Evolutionary conservation across 2,329 filamentous ascomycete genomes (phyloP), one percentile per base, ranked within the genome.

Genomic region (Calonectria pseudoreteaudii): DNA sequence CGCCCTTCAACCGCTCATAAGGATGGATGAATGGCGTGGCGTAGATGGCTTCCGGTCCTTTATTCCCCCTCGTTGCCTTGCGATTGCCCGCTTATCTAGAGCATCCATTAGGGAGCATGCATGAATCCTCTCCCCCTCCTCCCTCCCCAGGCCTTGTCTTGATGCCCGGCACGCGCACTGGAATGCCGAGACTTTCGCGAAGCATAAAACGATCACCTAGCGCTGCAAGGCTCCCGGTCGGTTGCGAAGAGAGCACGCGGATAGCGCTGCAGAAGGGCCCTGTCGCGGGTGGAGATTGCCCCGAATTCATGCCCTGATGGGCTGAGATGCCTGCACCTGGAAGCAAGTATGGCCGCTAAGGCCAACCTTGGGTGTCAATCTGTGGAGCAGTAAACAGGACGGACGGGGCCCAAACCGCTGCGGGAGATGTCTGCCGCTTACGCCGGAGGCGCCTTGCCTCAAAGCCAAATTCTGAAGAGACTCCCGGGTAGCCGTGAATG

Each of bases 191-290:
- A 38, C 31, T 60, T 38, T 36, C n/a, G 20, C 38, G 31, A 34
- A 60, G 56, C 56, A 36, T 60, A 36, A 60, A 60, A 36, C 34
- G 60, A 64, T 64, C 36, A 64, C 38, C 60, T 64, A 47, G 36
- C 36, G 60, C 60, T 64, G 26, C 60, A 64, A 47, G 60, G 60
- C 60, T 64, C 60, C 60, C 34, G n/a, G 56, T 60, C 56, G 31
- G 56, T 64, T 44, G 36, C 28, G 41, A 31, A 31, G 36, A 47
- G 31, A 60, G 56, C 56, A 60, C 34, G 31, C 23, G 26, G 60
- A 64, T 64, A 47, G 60, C 60, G 60, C 60, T 64, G 60, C 60
- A 44, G 60, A 47, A 47, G 60, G 36, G 23, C 60, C 60, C 60
- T 64, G 60, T 64, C 26, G 26, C n/a, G 20, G 18, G 60, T 64